Evolutionary conservation across 202 grass and related monocot species (phyloP), one percentile per base, ranked within the genome.

Genomic region (Carex arenaria): DNA sequence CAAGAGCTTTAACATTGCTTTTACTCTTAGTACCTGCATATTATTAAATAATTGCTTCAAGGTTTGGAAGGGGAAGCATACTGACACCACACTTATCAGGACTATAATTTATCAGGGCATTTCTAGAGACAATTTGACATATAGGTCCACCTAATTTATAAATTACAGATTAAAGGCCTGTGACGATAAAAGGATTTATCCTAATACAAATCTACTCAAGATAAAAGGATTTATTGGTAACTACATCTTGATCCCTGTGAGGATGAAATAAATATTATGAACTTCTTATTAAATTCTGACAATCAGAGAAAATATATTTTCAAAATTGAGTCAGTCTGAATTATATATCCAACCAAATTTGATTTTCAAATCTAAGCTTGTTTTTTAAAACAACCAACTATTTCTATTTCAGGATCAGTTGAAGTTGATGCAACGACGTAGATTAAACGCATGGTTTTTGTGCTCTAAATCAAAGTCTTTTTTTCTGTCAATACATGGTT

Each of bases 11-110:
- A 84, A 66, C 30, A 13, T 68, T 82, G 17, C 5, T 54, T 52
- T 68, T 22, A 14, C 79, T 92, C 84, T 86, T 84, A 49, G 38
- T 84, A 15, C 81, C 81, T 87, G 57, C 67, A 84, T 34, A 78
- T 64, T 47, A 31, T 56, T 34, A 55, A 5, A 40, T 61, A 10
- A 86, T 34, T 57, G 19, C 13, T 62, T 63, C 26, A 56, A 3
- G 23, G 63, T 19, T 80, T 43, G 18, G 11, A 10, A 4, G 9
- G 36, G 8, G n/a, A 42, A 71, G 20, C 18, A 71, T 19, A 47
- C 38, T 4, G 3, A 11, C 0, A 7, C 38, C 38, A 19, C 18
- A 36, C 18, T 19, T 18, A 43, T 69, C 36, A 43, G 5, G 32
- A 56, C 22, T 75, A 8, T 34, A 0, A 34, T 34, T 34, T 34